Evolutionary conservation across 176 grass and related monocot species (phyloP).

Genomic region (Cenchrus americanus): DNA sequence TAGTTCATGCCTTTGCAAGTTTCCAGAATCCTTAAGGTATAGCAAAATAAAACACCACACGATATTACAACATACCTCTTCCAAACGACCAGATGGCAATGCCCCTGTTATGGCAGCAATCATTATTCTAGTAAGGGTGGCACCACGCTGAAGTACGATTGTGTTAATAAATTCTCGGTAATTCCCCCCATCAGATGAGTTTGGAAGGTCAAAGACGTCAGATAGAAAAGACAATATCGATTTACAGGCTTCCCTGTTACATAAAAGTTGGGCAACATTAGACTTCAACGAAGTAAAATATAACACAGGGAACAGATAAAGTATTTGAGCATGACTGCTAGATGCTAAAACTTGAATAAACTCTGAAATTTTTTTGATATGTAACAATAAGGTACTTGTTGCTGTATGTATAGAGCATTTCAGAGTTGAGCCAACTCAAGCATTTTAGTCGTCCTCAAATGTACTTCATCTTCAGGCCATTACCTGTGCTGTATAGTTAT

Average conservation of each 20-base stretch:
- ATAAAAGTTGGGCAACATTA: slow-evolving; percentile 40
- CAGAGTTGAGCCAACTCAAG: slow-evolving; percentile 20
- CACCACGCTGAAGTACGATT: slow-evolving; percentile 76
- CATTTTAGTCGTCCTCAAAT: slow-evolving; percentile 8
- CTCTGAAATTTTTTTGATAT: background rate
- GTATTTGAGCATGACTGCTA: background rate
- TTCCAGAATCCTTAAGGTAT: background rate
- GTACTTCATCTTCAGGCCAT: slow-evolving; percentile 11
- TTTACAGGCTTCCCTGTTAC: slow-evolving; percentile 89
- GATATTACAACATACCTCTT: slow-evolving; percentile 63
- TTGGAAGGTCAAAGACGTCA: slow-evolving; percentile 85
- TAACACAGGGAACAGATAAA: slow-evolving; percentile 6
- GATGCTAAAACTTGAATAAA: background rate
- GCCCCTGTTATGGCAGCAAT: slow-evolving; percentile 90
- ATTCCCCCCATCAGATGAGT: slow-evolving; percentile 64
- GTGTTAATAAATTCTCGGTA: slow-evolving; percentile 72
- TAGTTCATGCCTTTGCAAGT: background rate
- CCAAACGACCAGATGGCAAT: slow-evolving; percentile 80
- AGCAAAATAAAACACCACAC: slow-evolving; percentile 35
- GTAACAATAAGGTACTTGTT: slow-evolving; percentile 4
- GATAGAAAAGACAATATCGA: slow-evolving; percentile 91
- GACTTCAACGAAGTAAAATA: slow-evolving; percentile 18
- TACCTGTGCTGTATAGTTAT: slow-evolving; percentile 98
- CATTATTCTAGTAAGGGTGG: slow-evolving; percentile 92
- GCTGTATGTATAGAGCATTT: background rate